Base-by-base conservation (phyloP, 805 yeast species). In the Spathaspora hagerdaliae region DNA sequence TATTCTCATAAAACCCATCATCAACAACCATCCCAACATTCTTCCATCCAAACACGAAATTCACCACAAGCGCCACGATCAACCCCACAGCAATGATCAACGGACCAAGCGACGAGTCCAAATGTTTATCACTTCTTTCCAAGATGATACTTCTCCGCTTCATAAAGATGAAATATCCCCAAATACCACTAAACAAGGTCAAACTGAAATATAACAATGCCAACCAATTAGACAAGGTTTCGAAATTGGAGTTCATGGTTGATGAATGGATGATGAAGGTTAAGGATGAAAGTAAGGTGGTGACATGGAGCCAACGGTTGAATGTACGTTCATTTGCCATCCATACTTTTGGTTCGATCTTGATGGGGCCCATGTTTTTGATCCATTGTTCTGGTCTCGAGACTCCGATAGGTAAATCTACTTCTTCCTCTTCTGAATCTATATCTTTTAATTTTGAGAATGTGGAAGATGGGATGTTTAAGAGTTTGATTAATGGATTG, bases 331-430 rank as follows among this genome's bases (percentile, higher is more conserved):
- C 99, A 61, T 94, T 94, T 27, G 99, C 99, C 52, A 94, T 75
- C 97, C 98, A 94, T 11, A 94, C 99, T 61, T 94, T 94, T 29
- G 98, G 95, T 71, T 94, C 99, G 47, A 94, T 91, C 66, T 87
- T 90, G 45, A 90, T 80, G 1, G 97, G 94, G 7, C 97, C 96
- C 27, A 91, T 83, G 63, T 90, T 90, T 59, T 91, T 87, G 56
- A 92, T 75, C 67, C 87, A 79, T 31, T 75, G 71, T 26, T 77
- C 80, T 45, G 99, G 99, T 59, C 85, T 87, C 38, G 74, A 73
- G 15, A 92, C 98, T 12, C 98, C 98, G 2, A 86, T 82, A 10
- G 99, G 99, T 46, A 92, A 72, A 19, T 77, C 82, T 39, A 89
- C 77, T 61, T 91, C 97, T 49, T 70, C 75, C 49, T 87, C 96